Base-by-base conservation (phyloP, 2,329 filamentous ascomycete genomes). In the Beauveria varroae region DNA sequence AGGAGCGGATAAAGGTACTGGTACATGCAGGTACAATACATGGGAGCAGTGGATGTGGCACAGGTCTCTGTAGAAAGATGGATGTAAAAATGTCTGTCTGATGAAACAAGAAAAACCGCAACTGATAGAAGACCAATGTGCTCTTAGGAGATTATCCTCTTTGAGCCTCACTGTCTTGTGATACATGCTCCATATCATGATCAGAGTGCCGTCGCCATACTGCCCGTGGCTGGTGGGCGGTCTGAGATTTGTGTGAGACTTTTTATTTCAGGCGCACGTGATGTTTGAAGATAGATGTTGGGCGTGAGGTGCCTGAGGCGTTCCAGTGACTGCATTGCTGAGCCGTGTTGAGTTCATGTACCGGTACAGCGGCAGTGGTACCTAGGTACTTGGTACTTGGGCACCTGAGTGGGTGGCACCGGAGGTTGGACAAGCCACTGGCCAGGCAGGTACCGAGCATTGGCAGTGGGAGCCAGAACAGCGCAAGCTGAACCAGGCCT, bases 11-110 rank as follows among this genome's bases (percentile, higher is more conserved):
- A 10, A 34, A 58, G 10, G 56, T 58, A 58, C 56, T 22, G 37
- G 56, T 58, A 58, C 56, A 58, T 51, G 56, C 46, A 58, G 56
- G 46, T 51, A 58, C 56, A n/a, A 30, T 22, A 28, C 26, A 47
- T 37, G 54, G 12, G 2, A 10, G 40, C 18, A 18, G 37, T 28
- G 34, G 22, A 5, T 10, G 34, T 50, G 26, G 24, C 47, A 16
- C 34, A 37, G 14, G 34, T 16, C 16, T 16, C 10, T 50, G 24
- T 18, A 28, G 7, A 50, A 9, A 10, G 47, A 26, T 34, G 10
- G 30, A 10, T 34, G 24, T 28, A n/a, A 30, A n/a, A 16, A 37
- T 16, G 34, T 37, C 12, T 37, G 34, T 16, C 34, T 16, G 41
- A 43, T 43, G 9, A 20, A 7, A 28, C 24, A 28, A 26, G 16